Evolutionary conservation across 306 rosid species (phyloP).

Genomic region (Urtica urens): DNA sequence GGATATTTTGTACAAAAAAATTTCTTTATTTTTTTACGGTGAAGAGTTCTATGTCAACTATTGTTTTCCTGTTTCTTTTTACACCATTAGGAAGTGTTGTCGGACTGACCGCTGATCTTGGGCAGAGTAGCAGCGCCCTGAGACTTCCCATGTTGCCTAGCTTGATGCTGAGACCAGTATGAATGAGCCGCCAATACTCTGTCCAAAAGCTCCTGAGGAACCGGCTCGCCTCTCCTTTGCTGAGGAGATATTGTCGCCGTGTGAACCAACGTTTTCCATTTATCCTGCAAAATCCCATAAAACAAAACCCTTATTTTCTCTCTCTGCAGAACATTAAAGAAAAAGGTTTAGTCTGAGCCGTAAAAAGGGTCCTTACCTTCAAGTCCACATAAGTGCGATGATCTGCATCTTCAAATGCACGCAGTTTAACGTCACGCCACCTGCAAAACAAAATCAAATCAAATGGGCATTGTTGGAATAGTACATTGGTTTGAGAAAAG

Average conservation of each 20-base stretch:
- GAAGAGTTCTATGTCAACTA: conserved; percentile 41
- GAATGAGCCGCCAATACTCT: conserved; percentile 81
- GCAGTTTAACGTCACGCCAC: conserved; percentile 96
- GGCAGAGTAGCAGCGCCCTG: conserved; percentile 25
- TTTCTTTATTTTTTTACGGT: conserved; percentile 24
- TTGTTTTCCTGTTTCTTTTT: conserved; percentile 22
- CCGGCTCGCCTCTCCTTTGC: conserved; percentile 93
- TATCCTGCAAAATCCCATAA: conserved; percentile 43
- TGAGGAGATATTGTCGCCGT: conserved; percentile 81
- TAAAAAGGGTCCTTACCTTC: conserved; percentile 68
- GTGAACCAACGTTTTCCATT: conserved; percentile 95
- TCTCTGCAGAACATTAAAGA: no score
- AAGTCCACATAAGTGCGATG: conserved; percentile 93
- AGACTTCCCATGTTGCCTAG: conserved; percentile 53
- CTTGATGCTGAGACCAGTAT: conserved; percentile 69
- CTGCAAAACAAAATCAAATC: no score
- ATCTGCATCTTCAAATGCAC: conserved; percentile 77
- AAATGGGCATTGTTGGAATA: conserved; percentile 16
- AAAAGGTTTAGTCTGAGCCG: no score
- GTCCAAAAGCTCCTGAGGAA: conserved; percentile 77
- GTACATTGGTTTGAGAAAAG: conserved; percentile 1
- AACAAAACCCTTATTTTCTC: not conserved
- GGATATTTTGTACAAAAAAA: conserved; percentile 68
- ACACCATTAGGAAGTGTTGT: conserved; percentile 37
- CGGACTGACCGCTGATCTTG: conserved; percentile 36